Evolutionary conservation across 305 asterid species (phyloP).

Genomic region (Fraxinus paxiana): DNA sequence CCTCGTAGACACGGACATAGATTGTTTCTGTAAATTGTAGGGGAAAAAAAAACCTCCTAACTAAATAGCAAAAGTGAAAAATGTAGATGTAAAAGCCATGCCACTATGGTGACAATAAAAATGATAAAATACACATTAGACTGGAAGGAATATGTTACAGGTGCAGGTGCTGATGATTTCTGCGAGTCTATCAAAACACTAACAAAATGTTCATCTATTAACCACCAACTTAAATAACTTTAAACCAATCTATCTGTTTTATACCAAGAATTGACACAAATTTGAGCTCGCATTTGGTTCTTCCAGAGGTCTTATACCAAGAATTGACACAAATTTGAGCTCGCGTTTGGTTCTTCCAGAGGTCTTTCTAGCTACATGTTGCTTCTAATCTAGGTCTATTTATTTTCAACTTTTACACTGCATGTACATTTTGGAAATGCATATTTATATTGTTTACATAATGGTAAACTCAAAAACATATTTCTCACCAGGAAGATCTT

Average conservation of each 20-base stretch:
- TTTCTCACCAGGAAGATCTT: conserved; percentile 80
- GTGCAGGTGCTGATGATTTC: not conserved
- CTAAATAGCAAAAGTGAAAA: not conserved
- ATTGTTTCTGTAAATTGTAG: conserved; percentile 51
- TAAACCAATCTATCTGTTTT: not conserved
- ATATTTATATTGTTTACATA: not conserved
- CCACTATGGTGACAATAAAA: not conserved
- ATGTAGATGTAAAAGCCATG: not conserved
- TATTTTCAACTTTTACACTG: not conserved
- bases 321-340: not conserved
- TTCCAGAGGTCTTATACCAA: not conserved
- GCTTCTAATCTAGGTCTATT: not conserved
- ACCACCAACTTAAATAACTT: not conserved
- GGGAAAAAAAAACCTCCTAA: not conserved
- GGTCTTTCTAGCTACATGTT: not conserved
- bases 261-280: not conserved
- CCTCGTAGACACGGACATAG: conserved; percentile 75
- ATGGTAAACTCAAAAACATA: conserved; percentile 10
- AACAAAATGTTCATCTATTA: not conserved
- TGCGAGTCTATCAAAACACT: not conserved
- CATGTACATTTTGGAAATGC: not conserved
- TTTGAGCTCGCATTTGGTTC: not conserved
- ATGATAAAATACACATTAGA: not conserved
- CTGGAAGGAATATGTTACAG: not conserved
- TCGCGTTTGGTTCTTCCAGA: not conserved